Evolutionary conservation across 164 flowering plant genomes (phyloP).

Genomic region (Akebia trifoliata): DNA sequence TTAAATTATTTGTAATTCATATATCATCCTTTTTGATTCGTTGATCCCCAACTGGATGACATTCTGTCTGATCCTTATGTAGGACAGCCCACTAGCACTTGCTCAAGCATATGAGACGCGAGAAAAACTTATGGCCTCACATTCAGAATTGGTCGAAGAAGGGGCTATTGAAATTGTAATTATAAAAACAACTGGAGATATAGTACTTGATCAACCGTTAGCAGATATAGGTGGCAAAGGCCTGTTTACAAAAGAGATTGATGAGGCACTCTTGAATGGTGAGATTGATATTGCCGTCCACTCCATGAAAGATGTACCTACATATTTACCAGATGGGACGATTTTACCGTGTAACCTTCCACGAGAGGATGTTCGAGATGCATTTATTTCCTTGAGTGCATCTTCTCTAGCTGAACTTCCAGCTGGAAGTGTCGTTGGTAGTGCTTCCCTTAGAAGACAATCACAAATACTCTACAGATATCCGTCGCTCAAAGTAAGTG

Average conservation of each 20-base stretch:
- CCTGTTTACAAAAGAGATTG: conserved; percentile 91
- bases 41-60: conserved; percentile 12
- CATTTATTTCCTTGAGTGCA: conserved; percentile 71
- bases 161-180: conserved; percentile 87
- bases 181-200: conserved; percentile 96
- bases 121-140: conserved; percentile 64
- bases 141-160: conserved; percentile 79
- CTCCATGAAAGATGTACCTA: conserved; percentile 99
- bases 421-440: conserved; percentile 78
- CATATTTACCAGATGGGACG: conserved; percentile 81
- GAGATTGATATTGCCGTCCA: conserved; percentile 95
- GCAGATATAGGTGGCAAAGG: conserved; percentile 99
- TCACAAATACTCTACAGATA: conserved; percentile 87
- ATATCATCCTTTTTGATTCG: background rate
- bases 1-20: background rate
- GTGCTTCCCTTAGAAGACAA: conserved; percentile 94
- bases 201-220: conserved; percentile 78
- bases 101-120: conserved; percentile 96
- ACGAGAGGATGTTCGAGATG: conserved; percentile 97
- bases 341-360: conserved; percentile 88
- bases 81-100: conserved; percentile 92
- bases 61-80: conserved; percentile 29
- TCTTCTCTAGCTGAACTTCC: conserved; percentile 80
- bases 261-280: conserved; percentile 80
- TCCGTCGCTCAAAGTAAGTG: conserved; percentile 72